Evolutionary conservation across 2,329 filamentous ascomycete species (phyloP).

Genomic region (Thermothelomyces thermophilus): DNA sequence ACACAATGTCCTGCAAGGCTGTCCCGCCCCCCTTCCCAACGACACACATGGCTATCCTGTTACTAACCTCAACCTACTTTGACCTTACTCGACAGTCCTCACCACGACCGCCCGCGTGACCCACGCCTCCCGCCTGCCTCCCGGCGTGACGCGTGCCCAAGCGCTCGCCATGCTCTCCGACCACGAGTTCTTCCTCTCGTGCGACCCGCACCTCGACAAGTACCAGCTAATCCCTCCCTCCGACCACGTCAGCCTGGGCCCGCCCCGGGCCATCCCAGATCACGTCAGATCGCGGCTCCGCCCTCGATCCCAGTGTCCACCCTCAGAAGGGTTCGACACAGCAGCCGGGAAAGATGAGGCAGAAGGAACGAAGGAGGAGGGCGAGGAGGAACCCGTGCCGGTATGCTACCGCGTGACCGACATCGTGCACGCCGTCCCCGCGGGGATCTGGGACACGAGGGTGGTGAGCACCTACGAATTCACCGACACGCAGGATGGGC

Average conservation of each 20-base stretch:
- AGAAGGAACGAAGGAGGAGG: conserved; percentile 18
- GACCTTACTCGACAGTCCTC: conserved; percentile 31
- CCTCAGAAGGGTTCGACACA: too few relatives aligned
- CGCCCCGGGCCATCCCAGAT: conserved; percentile 23
- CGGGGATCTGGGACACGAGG: conserved; percentile 49
- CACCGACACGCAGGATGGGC: conserved; percentile 41
- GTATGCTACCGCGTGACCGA: conserved; percentile 43
- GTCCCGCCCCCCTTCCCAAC: background rate
- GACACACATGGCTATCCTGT: background rate
- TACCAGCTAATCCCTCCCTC: conserved; percentile 32
- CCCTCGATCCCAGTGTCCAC: background rate
- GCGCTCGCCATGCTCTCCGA: conserved; percentile 44
- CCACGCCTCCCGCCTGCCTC: conserved; percentile 40
- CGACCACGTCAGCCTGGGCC: conserved; percentile 10
- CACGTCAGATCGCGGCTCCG: conserved; percentile 24
- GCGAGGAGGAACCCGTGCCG: background rate
- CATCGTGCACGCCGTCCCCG: conserved; percentile 45
- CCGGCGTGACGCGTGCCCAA: conserved; percentile 30
- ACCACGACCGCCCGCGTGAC: conserved; percentile 37
- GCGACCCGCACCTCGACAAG: conserved; percentile 45
- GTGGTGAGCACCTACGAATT: conserved; percentile 51
- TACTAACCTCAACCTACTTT: background rate
- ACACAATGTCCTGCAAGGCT: conserved; percentile 16
- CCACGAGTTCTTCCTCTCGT: conserved; percentile 45
- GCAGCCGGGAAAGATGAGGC: background rate